Conservation (phyloP, 2,329 filamentous ascomycete genomes). For the Westerdykella sp. region DNA sequence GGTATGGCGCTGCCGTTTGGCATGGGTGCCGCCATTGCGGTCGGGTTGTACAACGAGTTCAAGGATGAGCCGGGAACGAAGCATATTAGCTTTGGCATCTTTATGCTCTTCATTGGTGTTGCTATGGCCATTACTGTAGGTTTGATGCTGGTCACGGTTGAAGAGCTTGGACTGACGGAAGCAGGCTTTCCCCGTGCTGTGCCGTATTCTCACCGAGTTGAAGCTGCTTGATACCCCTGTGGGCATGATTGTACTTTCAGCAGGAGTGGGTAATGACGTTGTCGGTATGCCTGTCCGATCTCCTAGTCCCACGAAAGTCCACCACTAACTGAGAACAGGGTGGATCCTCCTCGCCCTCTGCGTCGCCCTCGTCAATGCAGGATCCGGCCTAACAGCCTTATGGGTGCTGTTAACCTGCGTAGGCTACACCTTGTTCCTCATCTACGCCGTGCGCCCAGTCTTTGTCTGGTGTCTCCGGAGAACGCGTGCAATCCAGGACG, state of each 20-base stretch:
- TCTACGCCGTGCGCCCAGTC: conserved; percentile 63
- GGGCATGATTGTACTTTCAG: conserved; percentile 81
- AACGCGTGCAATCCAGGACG: conserved; percentile 75
- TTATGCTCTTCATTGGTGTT: conserved; percentile 79
- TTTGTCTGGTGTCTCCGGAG: conserved; percentile 70
- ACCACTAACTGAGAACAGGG: conserved; percentile 34
- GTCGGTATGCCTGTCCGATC: conserved; percentile 44
- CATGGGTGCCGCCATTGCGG: conserved; percentile 72
- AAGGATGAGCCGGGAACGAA: conserved; percentile 49
- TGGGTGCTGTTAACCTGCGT: conserved; percentile 73
- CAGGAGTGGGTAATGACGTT: conserved; percentile 89
- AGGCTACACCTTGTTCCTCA: conserved; percentile 70
- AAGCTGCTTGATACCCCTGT: conserved; percentile 78
- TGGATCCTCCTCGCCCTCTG: conserved; percentile 93
- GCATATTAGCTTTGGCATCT: conserved; percentile 56
- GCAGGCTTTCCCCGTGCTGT: conserved; percentile 76
- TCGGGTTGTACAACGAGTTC: conserved; percentile 73
- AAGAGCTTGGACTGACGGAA: conserved; percentile 6
- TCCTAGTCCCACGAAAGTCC: not conserved
- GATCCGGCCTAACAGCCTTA: conserved; percentile 72
- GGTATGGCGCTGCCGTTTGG: conserved; percentile 82
- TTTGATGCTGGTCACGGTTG: not conserved
- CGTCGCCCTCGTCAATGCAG: conserved; percentile 86
- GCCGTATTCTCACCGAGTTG: conserved; percentile 85
- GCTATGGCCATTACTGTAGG: conserved; percentile 82